Base-by-base conservation (phyloP, 768 basidiomycete genomes). In the Boletellus ananas region DNA sequence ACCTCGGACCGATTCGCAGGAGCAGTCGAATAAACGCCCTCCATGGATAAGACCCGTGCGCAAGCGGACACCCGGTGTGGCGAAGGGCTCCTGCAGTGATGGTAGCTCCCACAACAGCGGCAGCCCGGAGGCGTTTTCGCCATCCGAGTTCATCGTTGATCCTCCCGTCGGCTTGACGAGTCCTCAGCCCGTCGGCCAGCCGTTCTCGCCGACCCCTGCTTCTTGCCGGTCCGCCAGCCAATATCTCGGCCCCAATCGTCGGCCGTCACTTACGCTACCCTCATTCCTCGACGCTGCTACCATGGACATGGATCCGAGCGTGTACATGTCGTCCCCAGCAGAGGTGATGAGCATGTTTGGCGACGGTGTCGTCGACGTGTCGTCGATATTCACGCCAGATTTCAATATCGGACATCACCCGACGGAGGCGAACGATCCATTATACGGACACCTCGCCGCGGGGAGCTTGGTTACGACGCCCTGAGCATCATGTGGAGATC, bases 11-110 rank as follows among this genome's bases (percentile, higher is more conserved):
- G 80, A 84, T 20, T 73, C 74, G 33, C 67, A 69, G 23, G 71
- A 73, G 14, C 75, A 76, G 38, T 74, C 70, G 36, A 71, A 74
- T 25, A 57, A 71, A 3, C 79, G 91, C 14, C 87, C 85, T 11
- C 87, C 92, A 8, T 95, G 93, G 92, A 80, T 94, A 51, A 81
- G 92, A 41, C 93, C 92, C 8, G 84, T 93, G 8, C 86, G 84
- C 52, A 91, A 88, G 66, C 89, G 87, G 73, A 76, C 80, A 6
- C 70, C 80, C 73, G 39, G 69, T 64, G 18, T 68, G 75, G 43
- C 72, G 73, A 51, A 69, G 70, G 68, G 36, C 71, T 74, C 56
- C 72, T 77, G 49, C 61, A 79, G 44, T 67, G 79, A 47, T 71
- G 76, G 52, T 27, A 33, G 62, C 67, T 78, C 55, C 70, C 70